Conservation (phyloP, 768 basidiomycete species). For the Phlebiopsis gigantea region DNA sequence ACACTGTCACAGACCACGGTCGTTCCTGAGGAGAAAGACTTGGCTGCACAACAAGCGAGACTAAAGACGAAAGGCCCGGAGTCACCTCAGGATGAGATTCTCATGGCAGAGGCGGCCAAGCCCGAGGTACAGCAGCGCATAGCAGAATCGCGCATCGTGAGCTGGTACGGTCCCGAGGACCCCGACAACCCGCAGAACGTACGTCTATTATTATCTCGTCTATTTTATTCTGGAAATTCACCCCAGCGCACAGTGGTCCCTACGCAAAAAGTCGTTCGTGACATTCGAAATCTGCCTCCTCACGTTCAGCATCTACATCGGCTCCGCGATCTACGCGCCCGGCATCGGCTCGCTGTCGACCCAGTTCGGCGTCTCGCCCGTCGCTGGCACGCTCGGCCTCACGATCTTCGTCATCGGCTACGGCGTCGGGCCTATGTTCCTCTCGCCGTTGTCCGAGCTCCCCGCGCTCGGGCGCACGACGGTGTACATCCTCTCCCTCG, state of each 20-base stretch:
- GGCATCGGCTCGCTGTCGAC: conserved; percentile 23
- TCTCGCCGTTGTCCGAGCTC: conserved; percentile 28
- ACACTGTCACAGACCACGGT: neutral
- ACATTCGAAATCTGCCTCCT: conserved; percentile 29
- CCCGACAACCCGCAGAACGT: conserved; percentile 24
- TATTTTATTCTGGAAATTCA: neutral
- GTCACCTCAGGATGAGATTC: neutral
- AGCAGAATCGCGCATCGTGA: conserved; percentile 13
- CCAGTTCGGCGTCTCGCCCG: conserved; percentile 25
- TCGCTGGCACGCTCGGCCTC: conserved; percentile 27
- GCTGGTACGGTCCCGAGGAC: conserved; percentile 26
- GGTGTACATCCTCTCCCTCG: conserved; percentile 28
- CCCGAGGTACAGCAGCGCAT: neutral
- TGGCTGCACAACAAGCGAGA: neutral
- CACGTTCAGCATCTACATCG: conserved; percentile 31
- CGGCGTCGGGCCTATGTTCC: conserved; percentile 17
- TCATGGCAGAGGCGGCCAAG: neutral
- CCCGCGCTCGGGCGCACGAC: conserved; percentile 28
- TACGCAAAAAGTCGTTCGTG: conserved; percentile 24
- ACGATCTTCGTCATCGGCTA: conserved; percentile 25
- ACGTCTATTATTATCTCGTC: neutral
- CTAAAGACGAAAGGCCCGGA: conserved; percentile 4
- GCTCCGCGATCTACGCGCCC: conserved; percentile 29
- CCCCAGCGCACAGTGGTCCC: conserved; percentile 23
- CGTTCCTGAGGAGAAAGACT: neutral